These are phyloP conservation scores for Stropharia rugosoannulata DNA, from an alignment of 768 basidiomycete genomes.

Conservation along the genomic window DNA sequence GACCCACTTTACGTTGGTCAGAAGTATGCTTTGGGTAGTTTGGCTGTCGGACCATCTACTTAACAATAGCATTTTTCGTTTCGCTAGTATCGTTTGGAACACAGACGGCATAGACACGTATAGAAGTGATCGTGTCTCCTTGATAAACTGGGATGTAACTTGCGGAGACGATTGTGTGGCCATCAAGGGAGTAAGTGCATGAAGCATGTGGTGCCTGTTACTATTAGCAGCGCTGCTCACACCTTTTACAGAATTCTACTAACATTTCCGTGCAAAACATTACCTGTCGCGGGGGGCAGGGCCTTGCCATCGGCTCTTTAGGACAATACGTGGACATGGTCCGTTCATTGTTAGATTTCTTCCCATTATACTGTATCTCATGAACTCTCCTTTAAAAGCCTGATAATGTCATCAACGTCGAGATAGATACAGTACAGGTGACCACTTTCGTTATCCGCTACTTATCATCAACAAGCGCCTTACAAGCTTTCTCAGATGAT, in stretches of 20 bases:
- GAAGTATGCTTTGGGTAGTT: constrained; percentile 35
- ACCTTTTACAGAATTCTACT: constrained; percentile 46
- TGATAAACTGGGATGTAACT: constrained; percentile 60
- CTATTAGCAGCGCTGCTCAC: background rate
- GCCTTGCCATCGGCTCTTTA: constrained; percentile 61
- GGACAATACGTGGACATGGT: constrained; percentile 57
- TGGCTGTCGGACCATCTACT: background rate
- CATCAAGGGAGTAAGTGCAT: constrained; percentile 52
- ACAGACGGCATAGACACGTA: constrained; percentile 64
- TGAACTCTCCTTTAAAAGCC: constrained; percentile 28
- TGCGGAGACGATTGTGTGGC: constrained; percentile 63
- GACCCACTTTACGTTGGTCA: constrained; percentile 48
- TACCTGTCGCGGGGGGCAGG: constrained; percentile 59
- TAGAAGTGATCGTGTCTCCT: constrained; percentile 43
- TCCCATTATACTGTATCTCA: background rate
- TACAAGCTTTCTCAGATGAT: constrained; percentile 32
- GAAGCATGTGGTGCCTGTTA: background rate
- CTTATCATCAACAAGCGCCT: background rate
- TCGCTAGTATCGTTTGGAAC: constrained; percentile 41
- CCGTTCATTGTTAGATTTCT: constrained; percentile 4
- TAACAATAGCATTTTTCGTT: background rate
- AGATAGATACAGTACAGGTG: constrained; percentile 44
- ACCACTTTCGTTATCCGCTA: constrained; percentile 14
- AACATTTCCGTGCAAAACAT: constrained; percentile 48
- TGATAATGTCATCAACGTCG: constrained; percentile 53